Conservation (phyloP, 495 filamentous ascomycete species). For the Bryoglossum gracile region DNA sequence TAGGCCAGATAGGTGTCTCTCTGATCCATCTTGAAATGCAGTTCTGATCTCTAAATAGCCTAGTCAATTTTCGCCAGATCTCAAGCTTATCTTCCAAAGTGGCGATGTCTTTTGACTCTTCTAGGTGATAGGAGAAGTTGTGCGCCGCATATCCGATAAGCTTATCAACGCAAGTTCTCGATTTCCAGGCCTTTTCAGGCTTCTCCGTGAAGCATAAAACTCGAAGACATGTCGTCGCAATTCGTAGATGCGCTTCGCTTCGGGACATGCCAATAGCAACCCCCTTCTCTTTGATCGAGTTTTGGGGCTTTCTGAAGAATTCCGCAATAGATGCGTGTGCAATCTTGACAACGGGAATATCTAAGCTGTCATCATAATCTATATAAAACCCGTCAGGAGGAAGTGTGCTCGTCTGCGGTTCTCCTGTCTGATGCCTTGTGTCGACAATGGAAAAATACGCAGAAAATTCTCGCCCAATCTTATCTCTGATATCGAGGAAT, state of each 20-base stretch:
- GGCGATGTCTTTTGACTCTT: neutral
- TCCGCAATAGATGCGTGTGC: slow-evolving; percentile 9
- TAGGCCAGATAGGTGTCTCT: neutral
- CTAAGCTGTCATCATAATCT: neutral
- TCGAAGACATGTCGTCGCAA: slow-evolving; percentile 1
- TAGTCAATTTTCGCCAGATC: neutral
- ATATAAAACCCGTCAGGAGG: too few relatives aligned
- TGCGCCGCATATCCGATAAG: neutral
- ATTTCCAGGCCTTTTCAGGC: neutral
- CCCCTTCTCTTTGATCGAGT: neutral
- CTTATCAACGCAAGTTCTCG: neutral
- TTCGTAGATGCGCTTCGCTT: neutral
- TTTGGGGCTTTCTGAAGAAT: neutral
- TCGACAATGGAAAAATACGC: slow-evolving; percentile 3
- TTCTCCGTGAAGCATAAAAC: neutral
- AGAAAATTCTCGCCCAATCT: slow-evolving; percentile 1
- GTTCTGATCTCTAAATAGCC: neutral
- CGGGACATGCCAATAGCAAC: neutral
- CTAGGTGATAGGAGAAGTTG: neutral
- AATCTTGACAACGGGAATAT: neutral
- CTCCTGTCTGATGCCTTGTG: neutral
- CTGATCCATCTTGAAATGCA: neutral
- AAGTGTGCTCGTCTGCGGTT: too few relatives aligned
- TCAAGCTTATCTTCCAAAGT: neutral
- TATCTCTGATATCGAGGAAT: slow-evolving; percentile 8